Evolutionary conservation across 257 asterid genomes (phyloP).

Genomic region (Solanum dulcamara): DNA sequence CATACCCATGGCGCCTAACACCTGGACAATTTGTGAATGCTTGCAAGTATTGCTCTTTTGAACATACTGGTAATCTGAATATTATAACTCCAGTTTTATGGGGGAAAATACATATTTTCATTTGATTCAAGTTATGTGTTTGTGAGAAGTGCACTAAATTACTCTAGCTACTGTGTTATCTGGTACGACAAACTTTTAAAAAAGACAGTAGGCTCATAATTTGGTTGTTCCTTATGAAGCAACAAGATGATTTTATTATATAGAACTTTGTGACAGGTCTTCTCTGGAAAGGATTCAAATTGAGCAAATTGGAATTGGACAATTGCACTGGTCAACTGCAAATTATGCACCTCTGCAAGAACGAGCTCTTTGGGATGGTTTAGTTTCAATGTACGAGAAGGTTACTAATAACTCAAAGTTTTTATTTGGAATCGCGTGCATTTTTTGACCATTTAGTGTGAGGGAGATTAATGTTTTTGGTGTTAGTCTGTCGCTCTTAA

Average conservation of each 20-base stretch:
- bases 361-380: constrained; percentile 96
- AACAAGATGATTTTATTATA: neutral
- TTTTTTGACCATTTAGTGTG: too few relatives aligned
- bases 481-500: too few relatives aligned
- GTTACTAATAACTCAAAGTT: too few relatives aligned
- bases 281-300: constrained; percentile 70
- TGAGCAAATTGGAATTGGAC: constrained; percentile 85
- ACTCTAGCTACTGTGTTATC: neutral
- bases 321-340: constrained; percentile 97
- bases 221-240: neutral
- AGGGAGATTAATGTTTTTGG: too few relatives aligned
- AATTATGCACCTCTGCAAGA: constrained; percentile 93
- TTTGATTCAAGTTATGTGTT: neutral
- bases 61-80: too few relatives aligned
- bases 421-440: too few relatives aligned
- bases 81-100: neutral
- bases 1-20: constrained; percentile 94
- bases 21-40: constrained; percentile 84
- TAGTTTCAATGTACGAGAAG: constrained; percentile 98
- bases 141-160: neutral
- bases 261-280: constrained; percentile 33
- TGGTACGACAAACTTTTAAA: neutral
- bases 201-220: neutral
- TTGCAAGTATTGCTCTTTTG: constrained; percentile 46
- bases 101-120: neutral